These are phyloP conservation scores for Hyphopichia burtonii DNA, from an alignment of 1,139 yeast genomes.

Conservation along the genomic window DNA sequence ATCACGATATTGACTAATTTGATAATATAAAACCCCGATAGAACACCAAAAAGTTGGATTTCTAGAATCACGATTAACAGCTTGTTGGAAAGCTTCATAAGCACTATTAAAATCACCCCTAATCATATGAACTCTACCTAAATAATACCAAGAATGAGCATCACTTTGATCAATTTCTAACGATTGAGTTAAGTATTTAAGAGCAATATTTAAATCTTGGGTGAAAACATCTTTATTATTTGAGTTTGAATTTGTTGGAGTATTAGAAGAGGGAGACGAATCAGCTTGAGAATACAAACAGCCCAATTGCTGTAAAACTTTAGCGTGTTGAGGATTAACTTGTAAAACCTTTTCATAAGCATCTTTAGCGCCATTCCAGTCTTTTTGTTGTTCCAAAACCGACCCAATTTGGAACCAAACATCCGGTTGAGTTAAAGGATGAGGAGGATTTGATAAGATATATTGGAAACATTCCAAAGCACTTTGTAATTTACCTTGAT, in stretches of 20 bases:
- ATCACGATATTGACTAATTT: slow-evolving; percentile 92
- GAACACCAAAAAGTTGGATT: slow-evolving; percentile 99
- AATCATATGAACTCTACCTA: slow-evolving; percentile 96
- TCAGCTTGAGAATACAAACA: slow-evolving; percentile 89
- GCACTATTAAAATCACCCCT: slow-evolving; percentile 94
- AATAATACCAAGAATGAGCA: slow-evolving; percentile 95
- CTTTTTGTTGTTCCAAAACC: slow-evolving; percentile 91
- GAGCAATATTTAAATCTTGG: slow-evolving; percentile 81
- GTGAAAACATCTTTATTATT: slow-evolving; percentile 23
- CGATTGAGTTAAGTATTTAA: slow-evolving; percentile 78
- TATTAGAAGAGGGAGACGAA: slow-evolving; percentile 37
- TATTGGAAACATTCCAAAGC: slow-evolving; percentile 94
- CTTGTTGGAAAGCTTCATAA: slow-evolving; percentile 97
- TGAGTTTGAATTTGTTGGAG: slow-evolving; percentile 17
- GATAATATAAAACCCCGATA: slow-evolving; percentile 94
- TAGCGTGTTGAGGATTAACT: slow-evolving; percentile 91
- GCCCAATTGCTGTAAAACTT: slow-evolving; percentile 93
- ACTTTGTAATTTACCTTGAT: slow-evolving; percentile 82
- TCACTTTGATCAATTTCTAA: slow-evolving; percentile 86
- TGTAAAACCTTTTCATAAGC: slow-evolving; percentile 91
- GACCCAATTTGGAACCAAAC: slow-evolving; percentile 98
- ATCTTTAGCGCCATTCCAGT: slow-evolving; percentile 87
- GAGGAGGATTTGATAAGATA: slow-evolving; percentile 87
- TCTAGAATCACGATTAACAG: slow-evolving; percentile 92
- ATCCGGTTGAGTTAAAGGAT: slow-evolving; percentile 93